Percentiles rank a stretch among this genome's conserved stretches.
Evolutionary conservation across 306 rosid genomes (phyloP).

Genomic region (Mimosa bimucronata): DNA sequence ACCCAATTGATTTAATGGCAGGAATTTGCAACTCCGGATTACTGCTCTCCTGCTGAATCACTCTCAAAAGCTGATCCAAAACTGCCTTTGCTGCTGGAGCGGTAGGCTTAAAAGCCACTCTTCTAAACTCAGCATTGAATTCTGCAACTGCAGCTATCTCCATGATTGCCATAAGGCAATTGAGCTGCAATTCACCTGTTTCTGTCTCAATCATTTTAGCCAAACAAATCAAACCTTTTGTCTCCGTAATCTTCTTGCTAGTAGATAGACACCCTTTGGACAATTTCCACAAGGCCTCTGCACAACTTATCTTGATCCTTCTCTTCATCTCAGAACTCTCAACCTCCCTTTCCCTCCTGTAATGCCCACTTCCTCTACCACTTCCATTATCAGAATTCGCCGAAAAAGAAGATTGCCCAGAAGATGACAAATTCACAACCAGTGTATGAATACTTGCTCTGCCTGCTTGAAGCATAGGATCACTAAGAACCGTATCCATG

Average conservation of each 20-base stretch:
- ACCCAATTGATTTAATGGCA: constrained; percentile 79
- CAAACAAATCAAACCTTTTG: constrained; percentile 85
- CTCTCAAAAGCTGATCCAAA: constrained; percentile 75
- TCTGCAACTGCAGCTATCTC: constrained; percentile 81
- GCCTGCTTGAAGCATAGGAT: constrained; percentile 51
- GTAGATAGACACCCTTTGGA: constrained; percentile 55
- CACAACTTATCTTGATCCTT: constrained; percentile 62
- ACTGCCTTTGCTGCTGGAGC: constrained; percentile 77
- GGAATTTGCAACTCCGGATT: constrained; percentile 53
- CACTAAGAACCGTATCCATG: constrained; percentile 63
- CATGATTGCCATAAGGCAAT: constrained; percentile 82
- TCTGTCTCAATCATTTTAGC: constrained; percentile 77
- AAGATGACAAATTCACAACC: constrained; percentile 49
- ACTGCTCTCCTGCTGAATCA: constrained; percentile 49
- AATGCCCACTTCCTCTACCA: constrained; percentile 58
- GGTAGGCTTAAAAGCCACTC: constrained; percentile 71
- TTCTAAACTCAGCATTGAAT: constrained; percentile 64
- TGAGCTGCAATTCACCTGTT: constrained; percentile 61
- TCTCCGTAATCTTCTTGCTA: constrained; percentile 73
- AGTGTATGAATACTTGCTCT: constrained; percentile 60
- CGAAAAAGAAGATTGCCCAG: constrained; percentile 31
- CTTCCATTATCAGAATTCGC: constrained; percentile 56
- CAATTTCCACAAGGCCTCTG: constrained; percentile 86
- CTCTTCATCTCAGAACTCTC: constrained; percentile 66
- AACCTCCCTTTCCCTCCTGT: constrained; percentile 58